Evolutionary conservation across 2,329 filamentous ascomycete species (phyloP).

Genomic region (Grosmannia serpens): DNA sequence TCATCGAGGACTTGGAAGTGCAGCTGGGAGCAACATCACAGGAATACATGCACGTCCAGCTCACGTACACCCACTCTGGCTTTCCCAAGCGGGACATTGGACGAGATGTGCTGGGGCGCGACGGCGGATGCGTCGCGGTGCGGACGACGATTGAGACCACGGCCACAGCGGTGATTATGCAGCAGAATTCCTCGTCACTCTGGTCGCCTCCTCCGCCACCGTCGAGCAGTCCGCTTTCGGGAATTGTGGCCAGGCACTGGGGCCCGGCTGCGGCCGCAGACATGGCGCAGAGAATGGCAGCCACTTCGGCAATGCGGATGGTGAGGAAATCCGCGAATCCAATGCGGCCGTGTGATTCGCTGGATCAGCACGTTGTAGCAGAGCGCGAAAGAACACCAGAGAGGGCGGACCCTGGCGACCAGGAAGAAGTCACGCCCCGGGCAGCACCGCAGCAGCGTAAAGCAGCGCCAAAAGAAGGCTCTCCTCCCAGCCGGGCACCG

Average conservation of each 20-base stretch:
- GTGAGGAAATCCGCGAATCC: slow-evolving; percentile 3
- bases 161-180: slow-evolving; percentile 37
- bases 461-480: neutral
- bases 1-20: slow-evolving; percentile 47
- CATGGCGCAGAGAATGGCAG: slow-evolving; percentile 23
- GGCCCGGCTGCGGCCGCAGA: slow-evolving; percentile 30
- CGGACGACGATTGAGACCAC: slow-evolving; percentile 41
- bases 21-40: slow-evolving; percentile 38
- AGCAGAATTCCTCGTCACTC: slow-evolving; percentile 33
- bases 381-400: neutral
- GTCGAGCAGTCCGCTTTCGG: slow-evolving; percentile 26
- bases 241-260: slow-evolving; percentile 37
- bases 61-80: slow-evolving; percentile 45
- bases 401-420: neutral
- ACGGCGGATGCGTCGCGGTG: slow-evolving; percentile 24
- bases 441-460: slow-evolving; percentile 1
- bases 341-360: neutral
- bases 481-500: neutral
- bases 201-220: slow-evolving; percentile 36
- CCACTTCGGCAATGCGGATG: slow-evolving; percentile 2
- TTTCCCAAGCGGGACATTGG: slow-evolving; percentile 27
- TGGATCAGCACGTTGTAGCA: neutral
- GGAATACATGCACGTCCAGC: slow-evolving; percentile 38
- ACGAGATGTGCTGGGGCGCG: neutral
- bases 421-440: slow-evolving; percentile 9